Percentiles rank a stretch among this genome's conserved stretches.
phyloP scores from a whole-genome alignment of 2,329 filamentous ascomycete genomes.

The Aspergillus fumigatus region DNA sequence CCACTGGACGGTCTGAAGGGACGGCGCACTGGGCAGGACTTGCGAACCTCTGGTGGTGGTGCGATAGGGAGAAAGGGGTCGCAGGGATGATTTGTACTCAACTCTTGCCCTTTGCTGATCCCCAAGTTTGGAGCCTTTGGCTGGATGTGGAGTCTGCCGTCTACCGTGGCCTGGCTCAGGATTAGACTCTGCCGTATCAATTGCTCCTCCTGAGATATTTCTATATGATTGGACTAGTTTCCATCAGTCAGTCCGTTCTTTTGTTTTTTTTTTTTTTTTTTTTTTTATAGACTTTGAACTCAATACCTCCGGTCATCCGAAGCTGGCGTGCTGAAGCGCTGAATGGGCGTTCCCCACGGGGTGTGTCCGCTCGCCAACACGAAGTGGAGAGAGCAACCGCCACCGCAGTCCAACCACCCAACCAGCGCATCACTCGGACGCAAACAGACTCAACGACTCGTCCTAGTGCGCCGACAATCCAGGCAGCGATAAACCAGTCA shows the following conservation, averaged over 20 bases:
- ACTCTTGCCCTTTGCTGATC: slow-evolving; percentile 48
- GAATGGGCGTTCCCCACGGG: neutral
- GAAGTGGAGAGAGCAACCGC: neutral
- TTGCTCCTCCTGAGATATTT: neutral
- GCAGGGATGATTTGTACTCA: slow-evolving; percentile 51
- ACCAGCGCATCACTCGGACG: neutral
- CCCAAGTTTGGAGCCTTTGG: slow-evolving; percentile 42
- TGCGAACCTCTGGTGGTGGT: slow-evolving; percentile 60
- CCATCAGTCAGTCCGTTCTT: neutral
- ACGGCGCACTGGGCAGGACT: slow-evolving; percentile 58
- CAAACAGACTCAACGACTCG: too few relatives aligned
- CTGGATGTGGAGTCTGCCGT: neutral
- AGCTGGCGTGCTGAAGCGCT: too few relatives aligned
- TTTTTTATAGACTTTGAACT: neutral
- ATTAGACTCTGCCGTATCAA: neutral
- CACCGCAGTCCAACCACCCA: neutral
- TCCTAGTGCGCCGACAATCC: neutral
- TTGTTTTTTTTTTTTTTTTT: too few relatives aligned
- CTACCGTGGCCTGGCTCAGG: neutral
- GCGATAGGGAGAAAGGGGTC: slow-evolving; percentile 56
- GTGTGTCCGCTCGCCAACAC: neutral
- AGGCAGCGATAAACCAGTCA: neutral
- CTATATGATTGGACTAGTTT: neutral
- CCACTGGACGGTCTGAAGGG: slow-evolving; percentile 49
- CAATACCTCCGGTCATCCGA: neutral